Evolutionary conservation across 257 asterid genomes (phyloP), one percentile per base, ranked within the genome.

Genomic region (Solanum tarijense): DNA sequence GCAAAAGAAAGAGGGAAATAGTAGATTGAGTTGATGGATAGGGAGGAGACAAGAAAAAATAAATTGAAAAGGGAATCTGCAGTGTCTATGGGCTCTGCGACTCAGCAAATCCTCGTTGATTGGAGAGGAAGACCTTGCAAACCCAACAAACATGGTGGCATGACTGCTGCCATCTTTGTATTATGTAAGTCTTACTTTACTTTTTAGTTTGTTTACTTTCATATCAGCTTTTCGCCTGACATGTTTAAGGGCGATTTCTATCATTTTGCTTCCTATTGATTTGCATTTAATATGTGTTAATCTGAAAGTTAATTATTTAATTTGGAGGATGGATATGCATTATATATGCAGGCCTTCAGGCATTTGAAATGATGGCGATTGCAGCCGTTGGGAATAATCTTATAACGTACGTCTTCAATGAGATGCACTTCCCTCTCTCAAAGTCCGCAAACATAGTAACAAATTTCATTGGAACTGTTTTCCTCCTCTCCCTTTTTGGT

Each of bases 341-440:
- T 46, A 46, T 43, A 12, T 43, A 48, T 6, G 34, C 93, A 95
- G 98, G 97, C 34, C 94, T 94, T 34, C 93, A 92, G 89, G 94
- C 92, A 35, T 94, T 95, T 62, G 98, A 95, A 91, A 95, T 95
- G 95, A 93, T 94, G 97, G 98, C 94, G 7, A 92, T 95, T 16
- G 98, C 98, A 4, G 98, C 94, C 0, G 97, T 95, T 55, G 98
- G 98, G 89, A 95, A 92, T 43, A 95, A 95, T 88, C 93, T 95
- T 31, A 95, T 95, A 66, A 95, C 96, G 12, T 95, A 95, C 73
- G 93, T 93, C 20, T 90, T 95, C 87, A 94, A 92, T 41, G 97
- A 94, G 86, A 94, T 95, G 97, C 96, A 95, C 87, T 95, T 93
- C 86, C 91, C 97, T 12, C 74, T 95, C 89, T 90, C 98, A 2